phyloP scores from a whole-genome alignment of 2,329 filamentous ascomycete genomes.

The Alternaria consortialis region DNA sequence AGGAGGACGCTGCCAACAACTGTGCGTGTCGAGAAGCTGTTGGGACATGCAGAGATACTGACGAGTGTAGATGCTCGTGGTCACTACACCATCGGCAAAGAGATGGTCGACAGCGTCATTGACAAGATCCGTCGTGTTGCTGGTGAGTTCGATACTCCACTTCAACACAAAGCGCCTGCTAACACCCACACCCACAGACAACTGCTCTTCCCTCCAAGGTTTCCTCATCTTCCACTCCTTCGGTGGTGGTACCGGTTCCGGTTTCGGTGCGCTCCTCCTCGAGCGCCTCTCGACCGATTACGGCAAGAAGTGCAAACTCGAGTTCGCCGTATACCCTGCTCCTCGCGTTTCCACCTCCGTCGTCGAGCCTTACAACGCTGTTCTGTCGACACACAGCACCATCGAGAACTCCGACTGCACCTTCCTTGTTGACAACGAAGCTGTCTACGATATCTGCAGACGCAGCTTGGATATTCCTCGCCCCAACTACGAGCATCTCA shows the following conservation, averaged over 20 bases:
- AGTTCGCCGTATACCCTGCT: conserved; percentile 76
- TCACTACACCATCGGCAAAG: conserved; percentile 80
- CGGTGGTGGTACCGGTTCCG: conserved; percentile 75
- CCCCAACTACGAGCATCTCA: conserved; percentile 75
- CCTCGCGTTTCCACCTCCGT: conserved; percentile 75
- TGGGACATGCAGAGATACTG: conserved; percentile 17
- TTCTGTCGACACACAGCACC: conserved; percentile 77
- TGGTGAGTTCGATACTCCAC: conserved; percentile 57
- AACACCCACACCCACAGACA: conserved; percentile 60
- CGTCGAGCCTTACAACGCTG: conserved; percentile 78
- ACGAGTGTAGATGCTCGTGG: conserved; percentile 68
- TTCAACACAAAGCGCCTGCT: conserved; percentile 14
- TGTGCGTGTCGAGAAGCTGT: conserved; percentile 54
- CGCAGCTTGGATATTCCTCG: conserved; percentile 75
- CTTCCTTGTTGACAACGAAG: conserved; percentile 80
- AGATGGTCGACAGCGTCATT: conserved; percentile 76
- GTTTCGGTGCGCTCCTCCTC: conserved; percentile 75
- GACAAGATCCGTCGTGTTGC: conserved; percentile 74
- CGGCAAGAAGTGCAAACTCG: conserved; percentile 80
- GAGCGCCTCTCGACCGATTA: conserved; percentile 78
- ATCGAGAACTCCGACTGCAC: conserved; percentile 82
- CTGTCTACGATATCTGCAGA: conserved; percentile 78
- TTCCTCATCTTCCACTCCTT: conserved; percentile 81
- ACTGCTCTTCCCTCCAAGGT: conserved; percentile 76
- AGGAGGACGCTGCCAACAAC: conserved; percentile 81